Evolutionary conservation across 768 basidiomycete species (phyloP), one percentile per base, ranked within the genome.

Genomic region (Mycena albidolilacea): DNA sequence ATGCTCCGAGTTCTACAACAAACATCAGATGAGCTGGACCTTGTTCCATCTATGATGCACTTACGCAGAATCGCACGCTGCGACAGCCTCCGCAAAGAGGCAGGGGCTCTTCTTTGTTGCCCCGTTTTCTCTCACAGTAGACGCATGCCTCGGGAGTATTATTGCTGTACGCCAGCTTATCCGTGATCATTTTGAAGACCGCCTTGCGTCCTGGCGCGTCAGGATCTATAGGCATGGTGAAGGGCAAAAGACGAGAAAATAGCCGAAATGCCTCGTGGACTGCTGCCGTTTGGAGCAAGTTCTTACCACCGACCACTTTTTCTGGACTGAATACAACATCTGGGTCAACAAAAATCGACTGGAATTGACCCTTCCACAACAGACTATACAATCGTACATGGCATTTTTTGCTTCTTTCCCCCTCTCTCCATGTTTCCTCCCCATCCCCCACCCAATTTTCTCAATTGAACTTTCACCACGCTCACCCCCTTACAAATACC

Each of bases 181-280:
- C 70, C 17, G 52, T 55, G 63, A 65, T 71, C 19, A 67, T 30
- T 61, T 71, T 72, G 38, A 72, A 66, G 30, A 72, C 65, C 48
- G 64, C 19, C 43, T 39, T 72, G 35, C 70, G 65, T 30, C 70
- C 50, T 14, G 65, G 64, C 23, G 21, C 55, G 59, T 67, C n/a
- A n/a, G 39, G 43, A 59, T 66, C 70, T 21, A n/a, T 9, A 2
- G 52, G 17, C 52, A 30, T 30, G 30, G 30, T 30, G 30, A 30
- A 4, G 30, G 30, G 4, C 30, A 30, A 30, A 30, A 30, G 30
- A 30, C 30, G 30, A 23, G 23, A 30, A 30, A 30, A 30, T 30
- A 30, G 30, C 30, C 30, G 30, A 30, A 30, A 30, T 30, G 30
- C 30, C 30, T 30, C 30, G 30, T 30, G 30, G 30, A 30, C 30